These are phyloP conservation scores for Vinca minor DNA, from an alignment of 257 asterid species.

Conservation along the genomic window DNA sequence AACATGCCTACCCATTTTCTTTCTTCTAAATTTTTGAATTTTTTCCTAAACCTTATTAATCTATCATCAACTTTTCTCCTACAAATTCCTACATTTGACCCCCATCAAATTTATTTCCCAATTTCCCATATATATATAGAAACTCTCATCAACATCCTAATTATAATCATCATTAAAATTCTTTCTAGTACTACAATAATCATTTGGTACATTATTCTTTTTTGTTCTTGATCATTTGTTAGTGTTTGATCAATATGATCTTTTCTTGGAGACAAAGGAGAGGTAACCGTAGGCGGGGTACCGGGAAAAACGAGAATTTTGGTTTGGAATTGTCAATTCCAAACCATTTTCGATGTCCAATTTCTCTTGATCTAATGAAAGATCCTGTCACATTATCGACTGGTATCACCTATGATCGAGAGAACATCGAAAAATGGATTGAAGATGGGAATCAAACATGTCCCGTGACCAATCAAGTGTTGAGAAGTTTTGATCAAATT, in stretches of 20 bases:
- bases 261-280: slow-evolving; percentile 17
- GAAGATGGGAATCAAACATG: slow-evolving; percentile 39
- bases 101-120: too few relatives aligned
- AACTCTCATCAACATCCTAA: neutral
- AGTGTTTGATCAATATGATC: too few relatives aligned
- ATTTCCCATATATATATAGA: too few relatives aligned
- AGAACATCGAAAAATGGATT: slow-evolving; percentile 47
- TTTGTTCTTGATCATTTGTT: neutral
- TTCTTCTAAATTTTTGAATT: slow-evolving; percentile 10
- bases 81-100: slow-evolving; percentile 12
- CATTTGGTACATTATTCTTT: neutral
- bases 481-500: slow-evolving; percentile 37
- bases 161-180: neutral
- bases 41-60: too few relatives aligned
- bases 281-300: neutral
- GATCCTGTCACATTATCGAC: slow-evolving; percentile 61
- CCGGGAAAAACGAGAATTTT: slow-evolving; percentile 8
- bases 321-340: slow-evolving; percentile 15
- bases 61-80: neutral
- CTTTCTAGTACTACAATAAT: neutral
- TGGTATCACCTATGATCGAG: slow-evolving; percentile 51
- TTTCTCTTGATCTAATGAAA: slow-evolving; percentile 32
- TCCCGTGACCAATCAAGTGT: slow-evolving; percentile 38
- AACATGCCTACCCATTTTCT: neutral
- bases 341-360: slow-evolving; percentile 10